Evolutionary conservation across 495 filamentous ascomycete genomes (phyloP), one percentile per base, ranked within the genome.

Genomic region (Talaromyces wortmannii): DNA sequence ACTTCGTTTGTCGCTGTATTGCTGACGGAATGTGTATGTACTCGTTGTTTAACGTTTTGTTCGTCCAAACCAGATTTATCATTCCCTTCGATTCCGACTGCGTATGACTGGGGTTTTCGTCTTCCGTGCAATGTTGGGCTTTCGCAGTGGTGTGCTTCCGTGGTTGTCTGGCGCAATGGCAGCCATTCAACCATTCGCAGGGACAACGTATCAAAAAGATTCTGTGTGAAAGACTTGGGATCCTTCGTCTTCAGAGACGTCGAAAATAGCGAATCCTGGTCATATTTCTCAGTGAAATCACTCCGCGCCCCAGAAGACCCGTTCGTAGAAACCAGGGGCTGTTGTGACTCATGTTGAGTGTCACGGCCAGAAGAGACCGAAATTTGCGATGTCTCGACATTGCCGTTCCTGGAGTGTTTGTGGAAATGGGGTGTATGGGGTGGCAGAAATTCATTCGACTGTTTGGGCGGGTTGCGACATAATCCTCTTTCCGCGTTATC

Each of bases 151-250:
- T 60, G 40, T 49, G 62, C 55, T 50, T 68, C 18, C 58, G 60
- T 30, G 57, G 62, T 47, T 53, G 69, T 54, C 48, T 73, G 64
- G 59, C 71, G 62, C 8, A 86, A 79, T 12, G 85, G 83, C 40
- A 89, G 72, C 87, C 87, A 91, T 65, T 91, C 88, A 30, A 92
- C 71, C 83, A 92, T 88, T 53, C 85, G 85, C 58, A 91, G 77
- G 5, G 89, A 80, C 44, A 84, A 74, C 3, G 90, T 90, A 57
- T 86, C 86, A 61, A 92, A 92, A 3, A 94, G 72, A 55, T 88
- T 88, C 46, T 91, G 90, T 7, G 87, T 86, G 59, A 95, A 92
- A 1, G 89, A 92, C 57, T 88, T 87, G 16, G 89, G 87, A 62
- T 95, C 90, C 61, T 87, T 91, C 59, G 79, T 76, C 7, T 71